phyloP scores from a whole-genome alignment of 177 flowering plant genomes.

The Vitis hybrid region DNA sequence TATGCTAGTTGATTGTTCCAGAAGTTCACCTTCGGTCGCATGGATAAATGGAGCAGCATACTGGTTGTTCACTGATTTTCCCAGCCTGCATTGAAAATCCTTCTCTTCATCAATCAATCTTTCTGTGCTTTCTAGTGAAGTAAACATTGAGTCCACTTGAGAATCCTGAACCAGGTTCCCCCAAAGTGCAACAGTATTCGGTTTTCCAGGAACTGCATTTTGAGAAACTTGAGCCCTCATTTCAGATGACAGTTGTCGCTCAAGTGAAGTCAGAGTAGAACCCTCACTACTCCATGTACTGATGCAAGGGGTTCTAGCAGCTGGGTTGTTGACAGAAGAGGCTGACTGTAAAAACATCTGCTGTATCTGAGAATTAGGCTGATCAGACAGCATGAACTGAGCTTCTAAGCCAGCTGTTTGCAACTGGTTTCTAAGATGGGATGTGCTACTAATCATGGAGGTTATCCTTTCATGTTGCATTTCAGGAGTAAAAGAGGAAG shows the following conservation, averaged over 20 bases:
- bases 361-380: constrained; percentile 4
- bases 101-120: constrained; percentile 8
- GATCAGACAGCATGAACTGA: constrained; percentile 15
- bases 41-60: constrained; percentile 10
- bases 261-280: constrained; percentile 35
- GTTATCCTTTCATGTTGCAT: not conserved
- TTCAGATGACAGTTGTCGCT: constrained; percentile 34
- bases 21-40: constrained; percentile 23
- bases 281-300: constrained; percentile 32
- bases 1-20: constrained; percentile 14
- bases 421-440: constrained; percentile 15
- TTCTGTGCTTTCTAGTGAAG: constrained; percentile 16
- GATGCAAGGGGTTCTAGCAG: constrained; percentile 22
- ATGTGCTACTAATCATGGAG: constrained; percentile 3
- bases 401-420: constrained; percentile 19
- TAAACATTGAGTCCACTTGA: constrained; percentile 15
- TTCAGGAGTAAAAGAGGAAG: constrained; percentile 12
- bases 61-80: constrained; percentile 11
- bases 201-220: constrained; percentile 14
- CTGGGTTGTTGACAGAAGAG: constrained; percentile 8
- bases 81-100: constrained; percentile 8
- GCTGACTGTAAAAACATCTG: constrained; percentile 7
- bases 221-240: constrained; percentile 17
- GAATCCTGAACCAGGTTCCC: constrained; percentile 14
- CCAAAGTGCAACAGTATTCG: constrained; percentile 10